Percentiles rank a stretch among this genome's conserved stretches.
These are phyloP conservation scores for Phragmites australis DNA, from an alignment of 176 grass and related monocot species.

Conservation along the genomic window DNA sequence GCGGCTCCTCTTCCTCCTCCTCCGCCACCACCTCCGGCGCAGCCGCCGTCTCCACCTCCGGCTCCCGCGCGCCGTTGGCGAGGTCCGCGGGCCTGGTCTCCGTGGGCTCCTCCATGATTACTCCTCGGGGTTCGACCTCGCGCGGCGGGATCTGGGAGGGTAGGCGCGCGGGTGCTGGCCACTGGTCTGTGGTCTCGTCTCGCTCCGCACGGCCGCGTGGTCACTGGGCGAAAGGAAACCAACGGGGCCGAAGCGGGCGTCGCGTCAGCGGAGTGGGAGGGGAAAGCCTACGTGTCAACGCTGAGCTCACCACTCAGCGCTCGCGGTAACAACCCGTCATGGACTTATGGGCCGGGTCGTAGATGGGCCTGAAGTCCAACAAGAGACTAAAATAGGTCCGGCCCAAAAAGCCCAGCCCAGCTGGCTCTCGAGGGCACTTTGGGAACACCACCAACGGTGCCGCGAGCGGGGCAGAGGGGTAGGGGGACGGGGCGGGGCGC, in stretches of 20 bases:
- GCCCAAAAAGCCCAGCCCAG: neutral
- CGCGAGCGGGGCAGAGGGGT: neutral
- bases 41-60: slow-evolving; percentile 5
- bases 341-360: neutral
- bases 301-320: neutral
- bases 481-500: slow-evolving; percentile 1
- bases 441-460: neutral
- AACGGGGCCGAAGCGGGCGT: neutral
- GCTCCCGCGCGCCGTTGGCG: slow-evolving; percentile 36
- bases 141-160: slow-evolving; percentile 31
- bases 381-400: neutral
- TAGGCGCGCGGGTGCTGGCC: slow-evolving; percentile 27
- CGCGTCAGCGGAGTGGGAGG: slow-evolving; percentile 14
- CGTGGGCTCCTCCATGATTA: slow-evolving; percentile 43
- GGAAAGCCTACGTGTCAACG: slow-evolving; percentile 37
- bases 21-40: slow-evolving; percentile 24
- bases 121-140: neutral
- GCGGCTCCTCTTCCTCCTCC: slow-evolving; percentile 45
- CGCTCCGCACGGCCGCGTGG: slow-evolving; percentile 31
- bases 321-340: neutral
- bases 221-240: slow-evolving; percentile 22
- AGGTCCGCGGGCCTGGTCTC: slow-evolving; percentile 4
- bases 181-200: slow-evolving; percentile 32
- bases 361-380: neutral
- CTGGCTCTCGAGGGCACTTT: slow-evolving; percentile 11